Evolutionary conservation across 257 asterid species (phyloP), one percentile per base, ranked within the genome.

Genomic region (Solanum piurae): DNA sequence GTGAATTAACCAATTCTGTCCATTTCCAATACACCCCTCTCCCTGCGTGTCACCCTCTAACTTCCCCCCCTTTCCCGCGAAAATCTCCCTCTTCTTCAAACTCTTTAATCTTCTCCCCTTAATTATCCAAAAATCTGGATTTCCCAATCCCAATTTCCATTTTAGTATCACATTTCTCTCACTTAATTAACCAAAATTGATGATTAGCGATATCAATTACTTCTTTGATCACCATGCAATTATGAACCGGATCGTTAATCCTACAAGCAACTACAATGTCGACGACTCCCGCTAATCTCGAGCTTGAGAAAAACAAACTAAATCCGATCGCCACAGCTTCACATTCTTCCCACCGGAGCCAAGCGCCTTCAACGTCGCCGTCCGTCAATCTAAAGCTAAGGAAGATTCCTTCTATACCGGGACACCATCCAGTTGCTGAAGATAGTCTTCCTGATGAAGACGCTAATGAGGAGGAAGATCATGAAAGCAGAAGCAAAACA

Each of bases 51-150:
- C 93, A 18, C 77, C 90, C 90, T 90, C 92, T 79, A 89, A 84
- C 85, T 46, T 85, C n/a, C 29, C 87, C 90, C 89, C 89, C 49
- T 74, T 92, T 95, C 98, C 98, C 99, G 95, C 95, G 94, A 94
- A 94, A 93, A 94, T 89, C 94, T 89, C 92, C 86, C 87, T 90
- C 73, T 60, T 84, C 85, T 29, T 84, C 82, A 52, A 86, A 64
- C 85, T 36, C 86, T 42, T 73, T 37, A 34, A 66, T 27, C 18
- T 64, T 84, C 49, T 60, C 84, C 10, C 49, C 27, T 68, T 68
- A 69, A 46, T 49, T 33, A 86, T 86, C 83, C 69, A 40, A n/a
- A 34, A 31, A 49, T 77, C 73, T 72, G 69, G 84, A 86, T 86
- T 42, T 86, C 52, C 55, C 23, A 76, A 74, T 89, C 87, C 89